phyloP scores from a whole-genome alignment of 208 protist genomes.

The Entamoeba moshkovskii region DNA sequence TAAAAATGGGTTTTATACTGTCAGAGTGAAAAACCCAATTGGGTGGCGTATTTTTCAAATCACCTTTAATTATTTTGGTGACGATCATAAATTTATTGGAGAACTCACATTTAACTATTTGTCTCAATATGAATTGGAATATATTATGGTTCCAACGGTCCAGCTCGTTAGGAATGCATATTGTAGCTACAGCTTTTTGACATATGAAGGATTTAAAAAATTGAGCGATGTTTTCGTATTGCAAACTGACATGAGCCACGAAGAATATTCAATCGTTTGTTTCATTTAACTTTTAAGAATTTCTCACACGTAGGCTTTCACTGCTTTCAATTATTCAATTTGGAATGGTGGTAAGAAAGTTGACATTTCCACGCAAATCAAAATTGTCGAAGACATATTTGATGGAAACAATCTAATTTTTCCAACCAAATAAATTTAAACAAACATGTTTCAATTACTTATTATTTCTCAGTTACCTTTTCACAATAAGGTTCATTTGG shows the following conservation, averaged over 20 bases:
- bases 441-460: no score
- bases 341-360: neutral
- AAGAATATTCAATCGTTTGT: neutral
- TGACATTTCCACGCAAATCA: neutral
- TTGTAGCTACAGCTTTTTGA: neutral
- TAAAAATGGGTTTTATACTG: neutral
- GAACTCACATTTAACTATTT: neutral
- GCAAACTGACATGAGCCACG: neutral
- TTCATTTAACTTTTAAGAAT: neutral
- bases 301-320: neutral
- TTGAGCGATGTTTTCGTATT: neutral
- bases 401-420: neutral
- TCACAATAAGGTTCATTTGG: neutral
- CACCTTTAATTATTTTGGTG: neutral
- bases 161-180: neutral
- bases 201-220: neutral
- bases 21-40: neutral
- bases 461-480: neutral
- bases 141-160: neutral
- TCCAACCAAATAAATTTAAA: neutral
- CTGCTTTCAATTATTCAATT: neutral
- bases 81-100: neutral
- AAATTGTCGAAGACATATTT: neutral
- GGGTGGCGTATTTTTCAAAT: neutral
- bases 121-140: neutral